Conservation (phyloP, 2,329 filamentous ascomycete genomes). For the Sarocladium brachiariae region DNA sequence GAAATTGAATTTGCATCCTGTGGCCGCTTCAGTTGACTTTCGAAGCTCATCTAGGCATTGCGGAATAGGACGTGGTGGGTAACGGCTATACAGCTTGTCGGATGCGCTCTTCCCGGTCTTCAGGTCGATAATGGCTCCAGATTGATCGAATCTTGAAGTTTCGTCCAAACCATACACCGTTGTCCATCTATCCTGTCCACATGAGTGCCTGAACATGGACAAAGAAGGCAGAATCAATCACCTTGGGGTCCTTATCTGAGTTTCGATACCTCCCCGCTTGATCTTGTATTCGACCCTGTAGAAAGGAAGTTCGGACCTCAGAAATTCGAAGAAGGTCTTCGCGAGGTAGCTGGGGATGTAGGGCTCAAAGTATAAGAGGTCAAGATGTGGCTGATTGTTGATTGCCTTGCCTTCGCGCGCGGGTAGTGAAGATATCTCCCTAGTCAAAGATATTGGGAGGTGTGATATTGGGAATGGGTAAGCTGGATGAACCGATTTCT, state of each 20-base stretch:
- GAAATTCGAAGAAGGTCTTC: conserved; percentile 59
- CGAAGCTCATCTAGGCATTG: conserved; percentile 60
- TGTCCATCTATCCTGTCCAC: conserved; percentile 31
- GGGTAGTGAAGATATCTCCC: conserved; percentile 38
- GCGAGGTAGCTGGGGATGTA: conserved; percentile 55
- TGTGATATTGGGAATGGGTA: conserved; percentile 46
- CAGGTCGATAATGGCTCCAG: conserved; percentile 35
- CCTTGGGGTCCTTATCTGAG: conserved; percentile 51
- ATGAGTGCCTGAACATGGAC: neutral
- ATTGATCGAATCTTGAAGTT: conserved; percentile 52
- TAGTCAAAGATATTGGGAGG: conserved; percentile 31
- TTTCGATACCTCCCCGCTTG: conserved; percentile 55
- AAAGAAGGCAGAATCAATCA: too few relatives aligned
- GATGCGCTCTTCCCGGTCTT: conserved; percentile 31
- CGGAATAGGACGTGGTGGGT: conserved; percentile 63
- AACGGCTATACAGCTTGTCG: conserved; percentile 49
- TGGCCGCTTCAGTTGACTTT: conserved; percentile 56
- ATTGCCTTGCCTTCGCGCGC: conserved; percentile 48
- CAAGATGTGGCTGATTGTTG: conserved; percentile 61
- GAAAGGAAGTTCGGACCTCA: conserved; percentile 66
- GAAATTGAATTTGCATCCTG: conserved; percentile 66
- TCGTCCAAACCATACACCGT: conserved; percentile 54
- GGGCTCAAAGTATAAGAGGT: conserved; percentile 69
- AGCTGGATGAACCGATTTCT: conserved; percentile 32
- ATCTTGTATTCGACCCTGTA: conserved; percentile 71